A percentile compares a stretch with the other conserved stretches of the same genome.
Conservation (phyloP, 768 basidiomycete genomes). For the Naganishia kalamii region DNA sequence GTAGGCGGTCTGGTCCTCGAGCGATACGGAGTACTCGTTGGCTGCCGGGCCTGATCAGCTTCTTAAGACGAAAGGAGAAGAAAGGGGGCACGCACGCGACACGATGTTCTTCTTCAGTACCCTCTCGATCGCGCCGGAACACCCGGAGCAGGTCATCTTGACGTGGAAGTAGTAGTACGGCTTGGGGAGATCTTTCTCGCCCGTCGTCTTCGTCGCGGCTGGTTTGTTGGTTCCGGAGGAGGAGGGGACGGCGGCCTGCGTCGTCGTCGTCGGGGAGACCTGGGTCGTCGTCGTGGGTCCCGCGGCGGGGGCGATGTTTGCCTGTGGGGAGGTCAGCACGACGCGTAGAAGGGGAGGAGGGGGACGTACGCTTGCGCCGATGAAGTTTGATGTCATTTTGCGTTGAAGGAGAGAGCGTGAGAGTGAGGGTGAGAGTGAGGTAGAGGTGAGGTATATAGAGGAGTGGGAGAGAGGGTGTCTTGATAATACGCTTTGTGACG, state of each 20-base stretch:
- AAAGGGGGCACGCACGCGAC: constrained; percentile 38
- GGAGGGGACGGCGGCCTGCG: neutral
- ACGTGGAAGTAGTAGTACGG: constrained; percentile 44
- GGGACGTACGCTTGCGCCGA: neutral
- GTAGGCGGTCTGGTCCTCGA: constrained; percentile 39
- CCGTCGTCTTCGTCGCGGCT: neutral
- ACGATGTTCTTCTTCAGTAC: constrained; percentile 42
- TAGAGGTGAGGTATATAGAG: neutral
- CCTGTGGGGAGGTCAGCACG: no score
- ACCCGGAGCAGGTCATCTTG: constrained; percentile 46
- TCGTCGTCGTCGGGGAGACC: no score
- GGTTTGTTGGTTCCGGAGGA: neutral
- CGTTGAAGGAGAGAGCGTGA: neutral
- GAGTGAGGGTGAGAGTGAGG: neutral
- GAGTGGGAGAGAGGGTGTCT: no score
- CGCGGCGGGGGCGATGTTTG: no score
- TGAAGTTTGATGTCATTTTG: neutral
- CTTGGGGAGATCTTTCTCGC: constrained; percentile 25
- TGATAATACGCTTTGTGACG: no score
- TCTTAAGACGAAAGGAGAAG: neutral
- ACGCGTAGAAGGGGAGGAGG: neutral
- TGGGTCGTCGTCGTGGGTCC: no score
- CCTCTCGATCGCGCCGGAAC: constrained; percentile 44
- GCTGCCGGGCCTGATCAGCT: neutral
- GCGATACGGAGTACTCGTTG: constrained; percentile 38